Conservation (phyloP, 1,284 basidiomycete genomes). For the Fomitiporia mediterranea region DNA sequence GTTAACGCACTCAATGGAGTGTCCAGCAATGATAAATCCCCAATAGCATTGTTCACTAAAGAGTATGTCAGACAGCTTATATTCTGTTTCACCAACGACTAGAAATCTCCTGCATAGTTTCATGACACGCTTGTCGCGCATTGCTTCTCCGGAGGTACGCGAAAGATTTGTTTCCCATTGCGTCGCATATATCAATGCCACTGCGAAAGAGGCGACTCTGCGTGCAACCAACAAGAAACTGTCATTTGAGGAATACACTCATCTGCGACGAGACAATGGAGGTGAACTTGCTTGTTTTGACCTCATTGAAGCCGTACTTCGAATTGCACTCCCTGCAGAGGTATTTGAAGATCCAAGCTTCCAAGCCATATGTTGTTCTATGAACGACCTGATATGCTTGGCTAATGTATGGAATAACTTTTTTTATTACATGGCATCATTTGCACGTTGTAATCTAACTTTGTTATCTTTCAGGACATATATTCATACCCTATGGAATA, state of each 20-base stretch:
- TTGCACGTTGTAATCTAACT: not conserved
- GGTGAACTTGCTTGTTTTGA: constrained; percentile 38
- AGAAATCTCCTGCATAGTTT: not conserved
- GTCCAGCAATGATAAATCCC: constrained; percentile 43
- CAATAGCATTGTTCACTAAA: constrained; percentile 26
- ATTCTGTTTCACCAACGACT: not conserved
- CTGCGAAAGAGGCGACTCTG: constrained; percentile 34
- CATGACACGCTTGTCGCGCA: constrained; percentile 3
- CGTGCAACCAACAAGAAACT: constrained; percentile 32
- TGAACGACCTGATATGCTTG: constrained; percentile 35
- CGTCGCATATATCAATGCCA: constrained; percentile 33
- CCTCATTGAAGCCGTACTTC: constrained; percentile 31
- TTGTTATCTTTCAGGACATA: not conserved
- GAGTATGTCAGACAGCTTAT: constrained; percentile 1
- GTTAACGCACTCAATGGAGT: constrained; percentile 49
- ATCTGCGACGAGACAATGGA: constrained; percentile 38
- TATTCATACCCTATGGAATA: not conserved
- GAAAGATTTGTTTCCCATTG: constrained; percentile 34
- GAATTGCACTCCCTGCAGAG: not conserved
- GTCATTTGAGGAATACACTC: constrained; percentile 30
- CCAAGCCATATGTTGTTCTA: too few species aligned
- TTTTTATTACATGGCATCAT: not conserved
- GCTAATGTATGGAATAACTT: constrained; percentile 34
- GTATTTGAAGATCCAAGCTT: constrained; percentile 2
- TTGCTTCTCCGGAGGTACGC: not conserved